These are phyloP conservation scores for Quercus robur DNA, from an alignment of 306 rosid species.

Conservation along the genomic window DNA sequence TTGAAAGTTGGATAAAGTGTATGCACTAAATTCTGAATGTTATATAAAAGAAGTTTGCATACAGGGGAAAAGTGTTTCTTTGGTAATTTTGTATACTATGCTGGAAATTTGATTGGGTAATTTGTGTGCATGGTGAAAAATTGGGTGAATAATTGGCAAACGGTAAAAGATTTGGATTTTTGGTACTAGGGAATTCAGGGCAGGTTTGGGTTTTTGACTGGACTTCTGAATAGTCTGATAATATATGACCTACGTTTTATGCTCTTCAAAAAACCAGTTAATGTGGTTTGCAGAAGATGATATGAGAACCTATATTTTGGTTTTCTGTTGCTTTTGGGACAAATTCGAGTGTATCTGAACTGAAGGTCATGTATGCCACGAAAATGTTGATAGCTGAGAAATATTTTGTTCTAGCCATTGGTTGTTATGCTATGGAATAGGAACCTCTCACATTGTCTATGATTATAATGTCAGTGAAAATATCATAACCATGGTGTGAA, in stretches of 20 bases:
- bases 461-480: background rate
- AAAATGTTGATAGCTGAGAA: background rate
- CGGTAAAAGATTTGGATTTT: background rate
- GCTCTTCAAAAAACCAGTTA: background rate
- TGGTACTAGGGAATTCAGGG: background rate
- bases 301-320: background rate
- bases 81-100: background rate
- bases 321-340: background rate
- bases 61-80: background rate
- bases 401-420: background rate
- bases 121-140: background rate
- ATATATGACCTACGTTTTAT: background rate
- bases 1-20: background rate
- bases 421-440: background rate
- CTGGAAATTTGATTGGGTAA: background rate
- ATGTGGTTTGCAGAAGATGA: background rate
- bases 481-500: background rate
- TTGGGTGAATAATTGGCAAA: background rate
- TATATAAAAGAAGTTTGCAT: background rate
- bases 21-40: background rate
- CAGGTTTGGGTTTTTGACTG: background rate
- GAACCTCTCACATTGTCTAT: background rate
- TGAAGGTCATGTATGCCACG: background rate
- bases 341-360: background rate
- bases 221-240: background rate